Evolutionary conservation across 2,329 filamentous ascomycete genomes (phyloP).

Genomic region (Beauveria asiatica): DNA sequence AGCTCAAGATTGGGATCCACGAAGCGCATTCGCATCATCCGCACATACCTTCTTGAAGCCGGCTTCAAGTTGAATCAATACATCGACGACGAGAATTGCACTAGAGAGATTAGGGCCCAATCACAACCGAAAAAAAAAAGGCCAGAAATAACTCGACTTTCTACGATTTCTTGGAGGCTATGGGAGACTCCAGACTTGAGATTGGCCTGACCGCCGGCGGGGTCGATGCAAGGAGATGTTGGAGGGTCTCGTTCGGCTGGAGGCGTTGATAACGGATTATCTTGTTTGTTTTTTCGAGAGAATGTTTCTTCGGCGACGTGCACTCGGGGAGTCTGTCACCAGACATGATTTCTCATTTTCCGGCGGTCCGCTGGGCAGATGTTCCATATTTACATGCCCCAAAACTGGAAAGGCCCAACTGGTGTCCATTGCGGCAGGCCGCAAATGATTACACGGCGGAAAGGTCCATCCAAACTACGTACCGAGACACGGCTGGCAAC

Average conservation of each 20-base stretch:
- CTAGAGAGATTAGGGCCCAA: neutral
- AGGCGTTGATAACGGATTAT: neutral
- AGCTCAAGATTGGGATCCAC: neutral
- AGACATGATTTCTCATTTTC: neutral
- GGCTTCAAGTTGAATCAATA: neutral
- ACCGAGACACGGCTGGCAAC: neutral
- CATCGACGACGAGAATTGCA: neutral
- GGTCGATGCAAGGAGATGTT: slow-evolving; percentile 16
- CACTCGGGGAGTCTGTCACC: neutral
- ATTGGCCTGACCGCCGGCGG: neutral
- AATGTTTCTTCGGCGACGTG: neutral
- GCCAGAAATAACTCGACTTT: neutral
- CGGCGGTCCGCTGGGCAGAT: neutral
- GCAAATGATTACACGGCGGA: neutral
- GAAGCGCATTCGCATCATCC: neutral
- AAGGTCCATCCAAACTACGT: neutral
- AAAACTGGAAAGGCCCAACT: neutral
- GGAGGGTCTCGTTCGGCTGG: neutral
- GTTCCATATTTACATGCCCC: neutral
- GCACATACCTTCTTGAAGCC: neutral
- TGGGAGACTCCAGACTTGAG: neutral
- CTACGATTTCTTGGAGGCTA: neutral
- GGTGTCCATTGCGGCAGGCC: neutral
- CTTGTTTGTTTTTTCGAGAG: neutral
- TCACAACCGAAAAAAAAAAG: neutral